A percentile compares a stretch with the other conserved stretches of the same genome.
Evolutionary conservation across 2,329 filamentous ascomycete genomes (phyloP).

Genomic region (Aspergillus pseudoviridinutans): DNA sequence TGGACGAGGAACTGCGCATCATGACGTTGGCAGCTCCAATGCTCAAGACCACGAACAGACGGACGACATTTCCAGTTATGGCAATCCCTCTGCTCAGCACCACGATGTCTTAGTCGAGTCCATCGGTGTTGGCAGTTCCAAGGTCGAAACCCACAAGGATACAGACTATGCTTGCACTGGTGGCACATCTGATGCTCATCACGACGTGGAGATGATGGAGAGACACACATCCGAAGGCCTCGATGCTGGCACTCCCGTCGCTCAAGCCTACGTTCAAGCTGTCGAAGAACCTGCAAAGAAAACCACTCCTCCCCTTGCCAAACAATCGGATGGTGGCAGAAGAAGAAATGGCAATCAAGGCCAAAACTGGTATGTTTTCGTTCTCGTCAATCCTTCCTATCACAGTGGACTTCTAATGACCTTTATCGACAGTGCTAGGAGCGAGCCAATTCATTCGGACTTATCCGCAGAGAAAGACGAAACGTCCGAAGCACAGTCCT

Average conservation of each 20-base stretch:
- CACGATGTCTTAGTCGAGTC: background rate
- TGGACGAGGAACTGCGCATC: too few species aligned
- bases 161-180: background rate
- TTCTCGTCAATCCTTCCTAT: background rate
- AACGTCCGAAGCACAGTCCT: background rate
- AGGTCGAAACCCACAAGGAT: background rate
- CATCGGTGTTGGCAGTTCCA: background rate
- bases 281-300: background rate
- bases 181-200: background rate
- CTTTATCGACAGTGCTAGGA: background rate
- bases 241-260: background rate
- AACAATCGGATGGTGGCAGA: background rate
- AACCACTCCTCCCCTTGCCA: background rate
- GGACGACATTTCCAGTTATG: background rate
- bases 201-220: background rate
- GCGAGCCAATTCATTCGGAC: background rate
- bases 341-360: background rate
- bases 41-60: background rate
- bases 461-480: background rate
- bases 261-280: background rate
- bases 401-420: background rate
- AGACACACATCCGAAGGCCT: background rate
- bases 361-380: background rate
- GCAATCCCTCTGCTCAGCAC: background rate
- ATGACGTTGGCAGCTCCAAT: too few species aligned